Base-by-base conservation (phyloP, 2,329 filamentous ascomycete genomes). In the Didymella arachidicola region DNA sequence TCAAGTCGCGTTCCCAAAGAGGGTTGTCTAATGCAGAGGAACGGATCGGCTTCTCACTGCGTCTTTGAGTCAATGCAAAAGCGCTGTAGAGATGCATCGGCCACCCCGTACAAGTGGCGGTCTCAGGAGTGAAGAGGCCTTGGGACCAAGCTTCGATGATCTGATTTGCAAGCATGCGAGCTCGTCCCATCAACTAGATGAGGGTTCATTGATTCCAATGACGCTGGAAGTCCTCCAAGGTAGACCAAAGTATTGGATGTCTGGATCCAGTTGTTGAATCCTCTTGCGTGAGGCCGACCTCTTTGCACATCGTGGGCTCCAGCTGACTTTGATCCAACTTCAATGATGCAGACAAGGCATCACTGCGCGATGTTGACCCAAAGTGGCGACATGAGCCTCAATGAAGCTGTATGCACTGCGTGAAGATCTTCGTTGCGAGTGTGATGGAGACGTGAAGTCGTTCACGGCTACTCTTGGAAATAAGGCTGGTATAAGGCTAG, bases 401-500 rank as follows among this genome's bases (percentile, higher is more conserved):
- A n/a, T 49, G 34, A 16, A n/a, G 12, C 7, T 26, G n/a, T 51
- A 18, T 19, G 11, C 45, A 38, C 25, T 16, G 19, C 11, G 25
- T n/a, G 27, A 22, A 6, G 1, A n/a, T 16, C 18, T 32, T 34
- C 25, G 5, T 12, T 29, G 11, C 11, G n/a, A 27, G 19, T 12
- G 16, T n/a, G 16, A 34, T 26, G 26, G 7, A 43, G 11, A 25
- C 2, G 10, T 47, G 48, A 47, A 41, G 14, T 42, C 34, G 18
- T 47, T 34, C 47, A 52, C 36, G 25, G 30, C 26, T n/a, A 22
- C 42, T 19, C 22, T 39, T 34, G 43, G 27, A 26, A 25, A 57
- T 52, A 52, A 52, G 32, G 8, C 36, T 52, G 45, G 47, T 47
- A 57, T 57, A 51, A 47, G 18, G 22, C 36, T 57, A 52, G 54